Evolutionary conservation across 2,329 filamentous ascomycete species (phyloP).

Genomic region (Dryadomyces quercivorus): DNA sequence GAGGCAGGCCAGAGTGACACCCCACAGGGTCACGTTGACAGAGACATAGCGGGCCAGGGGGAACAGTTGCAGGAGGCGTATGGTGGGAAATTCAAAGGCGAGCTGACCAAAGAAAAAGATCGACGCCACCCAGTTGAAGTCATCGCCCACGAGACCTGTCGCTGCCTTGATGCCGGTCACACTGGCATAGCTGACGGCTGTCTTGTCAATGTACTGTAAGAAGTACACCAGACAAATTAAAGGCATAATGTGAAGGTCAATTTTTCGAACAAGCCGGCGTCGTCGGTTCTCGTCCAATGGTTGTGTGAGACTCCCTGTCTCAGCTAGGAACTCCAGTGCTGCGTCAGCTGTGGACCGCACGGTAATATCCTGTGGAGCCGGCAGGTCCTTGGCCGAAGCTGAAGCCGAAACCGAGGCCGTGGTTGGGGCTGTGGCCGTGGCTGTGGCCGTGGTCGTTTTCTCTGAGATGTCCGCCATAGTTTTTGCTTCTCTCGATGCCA

Average conservation of each 20-base stretch:
- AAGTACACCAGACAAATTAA: conserved; percentile 8
- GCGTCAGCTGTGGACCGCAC: not conserved
- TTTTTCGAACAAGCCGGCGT: conserved; percentile 1
- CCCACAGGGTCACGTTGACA: conserved; percentile 8
- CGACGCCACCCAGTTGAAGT: conserved; percentile 6
- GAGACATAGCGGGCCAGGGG: conserved; percentile 5
- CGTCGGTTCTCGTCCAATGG: not conserved
- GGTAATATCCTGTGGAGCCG: no score
- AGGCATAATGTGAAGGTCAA: conserved; percentile 9
- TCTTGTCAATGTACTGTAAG: conserved; percentile 10
- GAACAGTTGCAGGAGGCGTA: conserved; percentile 5
- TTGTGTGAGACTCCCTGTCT: not conserved
- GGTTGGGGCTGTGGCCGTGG: not conserved
- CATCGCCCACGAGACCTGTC: conserved; percentile 2
- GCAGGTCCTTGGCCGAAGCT: no score
- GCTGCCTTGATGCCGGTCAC: conserved; percentile 4
- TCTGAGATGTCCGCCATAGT: not conserved
- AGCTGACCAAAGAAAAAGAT: conserved; percentile 6
- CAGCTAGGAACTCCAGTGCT: not conserved
- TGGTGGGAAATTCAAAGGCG: conserved; percentile 6
- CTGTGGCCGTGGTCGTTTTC: not conserved
- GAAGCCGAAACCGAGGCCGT: no score
- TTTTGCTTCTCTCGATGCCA: no score
- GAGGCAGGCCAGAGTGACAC: not conserved
- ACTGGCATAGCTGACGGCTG: conserved; percentile 4